Conservation (phyloP, 192 early-diverging fungal genomes). For the Coemansia umbellata region DNA sequence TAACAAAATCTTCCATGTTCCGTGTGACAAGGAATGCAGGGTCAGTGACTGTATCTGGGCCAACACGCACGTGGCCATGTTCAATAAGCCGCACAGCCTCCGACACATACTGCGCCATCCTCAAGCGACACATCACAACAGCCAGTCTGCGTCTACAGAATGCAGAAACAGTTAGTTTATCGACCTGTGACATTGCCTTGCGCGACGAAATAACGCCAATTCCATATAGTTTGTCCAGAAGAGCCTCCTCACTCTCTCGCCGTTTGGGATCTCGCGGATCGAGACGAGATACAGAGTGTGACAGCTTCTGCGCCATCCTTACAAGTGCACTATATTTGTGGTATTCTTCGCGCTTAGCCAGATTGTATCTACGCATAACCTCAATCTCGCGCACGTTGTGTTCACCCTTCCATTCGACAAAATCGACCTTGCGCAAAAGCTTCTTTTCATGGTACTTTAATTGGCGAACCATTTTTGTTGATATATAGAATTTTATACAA, state of each 20-base stretch:
- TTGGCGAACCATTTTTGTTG: constrained; percentile 58
- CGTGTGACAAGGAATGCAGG: constrained; percentile 83
- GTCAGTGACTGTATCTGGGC: constrained; percentile 85
- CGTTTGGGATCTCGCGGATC: constrained; percentile 84
- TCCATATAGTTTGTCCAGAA: constrained; percentile 81
- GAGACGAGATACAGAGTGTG: constrained; percentile 78
- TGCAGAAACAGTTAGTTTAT: constrained; percentile 79
- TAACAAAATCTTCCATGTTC: constrained; percentile 94
- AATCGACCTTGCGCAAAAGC: constrained; percentile 93
- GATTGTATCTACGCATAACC: constrained; percentile 84
- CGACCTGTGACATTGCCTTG: constrained; percentile 70
- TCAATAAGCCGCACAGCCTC: constrained; percentile 87
- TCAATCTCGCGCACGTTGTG: constrained; percentile 77
- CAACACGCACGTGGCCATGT: constrained; percentile 93
- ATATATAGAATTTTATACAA: neutral
- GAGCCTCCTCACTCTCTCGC: constrained; percentile 62
- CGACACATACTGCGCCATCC: constrained; percentile 92
- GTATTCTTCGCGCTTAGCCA: constrained; percentile 80
- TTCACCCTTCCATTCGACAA: constrained; percentile 86
- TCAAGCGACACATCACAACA: constrained; percentile 89
- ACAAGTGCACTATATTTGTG: constrained; percentile 77
- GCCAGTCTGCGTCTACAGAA: constrained; percentile 86
- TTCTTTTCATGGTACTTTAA: constrained; percentile 94
- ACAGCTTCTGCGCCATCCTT: constrained; percentile 75
- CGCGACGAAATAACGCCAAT: constrained; percentile 81